Conservation (phyloP, 2,329 filamentous ascomycete genomes). For the Fusarium nurragi region DNA sequence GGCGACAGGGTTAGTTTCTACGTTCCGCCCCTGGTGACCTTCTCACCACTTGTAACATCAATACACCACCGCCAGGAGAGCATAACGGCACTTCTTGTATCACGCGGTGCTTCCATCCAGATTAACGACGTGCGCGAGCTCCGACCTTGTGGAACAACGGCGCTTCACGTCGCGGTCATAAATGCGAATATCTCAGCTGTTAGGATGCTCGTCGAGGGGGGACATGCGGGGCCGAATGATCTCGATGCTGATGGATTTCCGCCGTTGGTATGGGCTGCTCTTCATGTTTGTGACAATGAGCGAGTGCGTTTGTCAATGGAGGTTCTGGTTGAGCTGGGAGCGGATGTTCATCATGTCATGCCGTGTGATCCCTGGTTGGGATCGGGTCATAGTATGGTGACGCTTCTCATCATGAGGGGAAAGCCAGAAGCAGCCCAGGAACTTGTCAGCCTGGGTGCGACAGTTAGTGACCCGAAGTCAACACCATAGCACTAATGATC, state of each 20-base stretch:
- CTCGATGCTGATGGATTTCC: constrained; percentile 17
- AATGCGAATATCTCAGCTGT: constrained; percentile 7
- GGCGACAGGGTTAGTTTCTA: constrained; percentile 17
- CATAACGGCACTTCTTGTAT: constrained; percentile 12
- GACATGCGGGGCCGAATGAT: constrained; percentile 21
- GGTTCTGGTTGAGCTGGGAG: constrained; percentile 18
- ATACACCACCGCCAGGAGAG: not conserved
- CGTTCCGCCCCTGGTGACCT: constrained; percentile 1
- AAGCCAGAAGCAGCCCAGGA: constrained; percentile 9
- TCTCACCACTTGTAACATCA: constrained; percentile 19
- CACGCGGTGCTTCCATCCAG: constrained; percentile 13
- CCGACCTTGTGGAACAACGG: constrained; percentile 12
- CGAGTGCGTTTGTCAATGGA: constrained; percentile 2
- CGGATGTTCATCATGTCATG: constrained; percentile 18
- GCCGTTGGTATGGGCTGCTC: constrained; percentile 24
- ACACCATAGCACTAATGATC: not conserved
- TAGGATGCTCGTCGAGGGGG: constrained; percentile 7
- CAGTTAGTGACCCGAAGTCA: not conserved
- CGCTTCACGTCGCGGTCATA: constrained; percentile 19
- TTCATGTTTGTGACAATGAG: not conserved
- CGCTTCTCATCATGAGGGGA: not conserved
- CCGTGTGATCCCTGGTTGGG: constrained; percentile 1
- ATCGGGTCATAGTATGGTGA: constrained; percentile 1
- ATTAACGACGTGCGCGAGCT: constrained; percentile 2
- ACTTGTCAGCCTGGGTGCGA: not conserved